phyloP scores from a whole-genome alignment of 805 yeast genomes.

The Candida patagonica region DNA sequence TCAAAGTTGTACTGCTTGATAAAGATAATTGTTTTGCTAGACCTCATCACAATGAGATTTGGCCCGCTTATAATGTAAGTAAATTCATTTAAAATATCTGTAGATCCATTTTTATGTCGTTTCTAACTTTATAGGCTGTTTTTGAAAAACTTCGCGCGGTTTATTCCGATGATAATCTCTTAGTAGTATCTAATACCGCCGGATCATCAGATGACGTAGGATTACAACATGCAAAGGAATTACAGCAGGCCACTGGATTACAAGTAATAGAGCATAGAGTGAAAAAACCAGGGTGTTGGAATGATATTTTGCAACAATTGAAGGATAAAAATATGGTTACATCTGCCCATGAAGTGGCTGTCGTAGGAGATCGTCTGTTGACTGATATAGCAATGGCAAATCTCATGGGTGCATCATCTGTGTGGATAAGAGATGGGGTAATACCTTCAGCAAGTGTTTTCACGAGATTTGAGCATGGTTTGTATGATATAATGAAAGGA shows the following conservation, averaged over 20 bases:
- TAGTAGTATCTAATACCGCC: constrained; percentile 87
- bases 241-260: constrained; percentile 47
- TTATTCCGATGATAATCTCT: constrained; percentile 54
- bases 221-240: constrained; percentile 46
- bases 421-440: constrained; percentile 82
- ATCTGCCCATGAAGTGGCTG: constrained; percentile 58
- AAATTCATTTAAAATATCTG: not conserved
- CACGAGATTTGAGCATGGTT: constrained; percentile 10
- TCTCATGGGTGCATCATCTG: constrained; percentile 75
- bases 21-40: constrained; percentile 93
- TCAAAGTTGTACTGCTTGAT: constrained; percentile 77
- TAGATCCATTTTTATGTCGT: not conserved
- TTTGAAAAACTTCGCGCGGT: constrained; percentile 48
- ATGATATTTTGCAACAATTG: constrained; percentile 58
- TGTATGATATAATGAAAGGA: constrained; percentile 1
- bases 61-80: constrained; percentile 50
- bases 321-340: constrained; percentile 35
- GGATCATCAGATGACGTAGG: constrained; percentile 72
- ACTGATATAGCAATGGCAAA: constrained; percentile 94
- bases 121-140: constrained; percentile 20
- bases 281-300: constrained; percentile 34
- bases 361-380: constrained; percentile 83
- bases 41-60: constrained; percentile 69
- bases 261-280: constrained; percentile 26
- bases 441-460: constrained; percentile 15